These are phyloP conservation scores for Ceratocystis albifundus DNA, from an alignment of 2,329 filamentous ascomycete genomes.

Conservation along the genomic window DNA sequence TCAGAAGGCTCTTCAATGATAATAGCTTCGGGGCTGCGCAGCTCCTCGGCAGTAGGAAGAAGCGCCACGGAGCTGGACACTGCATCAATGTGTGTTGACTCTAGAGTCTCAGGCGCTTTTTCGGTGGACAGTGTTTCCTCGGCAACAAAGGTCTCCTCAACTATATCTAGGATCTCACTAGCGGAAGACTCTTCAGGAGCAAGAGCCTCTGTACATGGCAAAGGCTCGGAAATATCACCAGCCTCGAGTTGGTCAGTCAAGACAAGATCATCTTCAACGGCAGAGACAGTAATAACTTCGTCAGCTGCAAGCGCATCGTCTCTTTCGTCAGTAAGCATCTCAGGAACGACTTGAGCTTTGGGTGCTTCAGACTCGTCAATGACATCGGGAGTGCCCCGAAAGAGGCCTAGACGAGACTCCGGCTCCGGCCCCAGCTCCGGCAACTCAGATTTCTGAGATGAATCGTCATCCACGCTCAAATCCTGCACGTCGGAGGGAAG, in stretches of 20 bases:
- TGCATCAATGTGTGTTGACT: not conserved
- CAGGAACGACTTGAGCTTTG: not conserved
- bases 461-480: not conserved
- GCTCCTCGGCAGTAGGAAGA: not conserved
- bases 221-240: not conserved
- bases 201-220: not conserved
- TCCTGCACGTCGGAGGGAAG: not conserved
- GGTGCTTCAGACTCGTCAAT: not conserved
- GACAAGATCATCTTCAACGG: not conserved
- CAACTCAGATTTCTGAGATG: too few relatives aligned
- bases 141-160: not conserved
- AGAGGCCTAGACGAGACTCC: not conserved
- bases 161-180: not conserved
- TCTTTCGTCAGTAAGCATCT: not conserved
- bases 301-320: not conserved
- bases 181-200: not conserved
- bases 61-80: not conserved
- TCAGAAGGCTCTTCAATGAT: not conserved
- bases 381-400: not conserved
- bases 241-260: not conserved
- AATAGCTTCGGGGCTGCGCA: not conserved
- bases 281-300: not conserved
- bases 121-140: not conserved
- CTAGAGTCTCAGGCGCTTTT: not conserved
- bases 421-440: not conserved